A percentile compares a stretch with the other conserved stretches of the same genome.
These are phyloP conservation scores for Colletotrichum endophyticum DNA, from an alignment of 2,329 filamentous ascomycete genomes.

Conservation along the genomic window DNA sequence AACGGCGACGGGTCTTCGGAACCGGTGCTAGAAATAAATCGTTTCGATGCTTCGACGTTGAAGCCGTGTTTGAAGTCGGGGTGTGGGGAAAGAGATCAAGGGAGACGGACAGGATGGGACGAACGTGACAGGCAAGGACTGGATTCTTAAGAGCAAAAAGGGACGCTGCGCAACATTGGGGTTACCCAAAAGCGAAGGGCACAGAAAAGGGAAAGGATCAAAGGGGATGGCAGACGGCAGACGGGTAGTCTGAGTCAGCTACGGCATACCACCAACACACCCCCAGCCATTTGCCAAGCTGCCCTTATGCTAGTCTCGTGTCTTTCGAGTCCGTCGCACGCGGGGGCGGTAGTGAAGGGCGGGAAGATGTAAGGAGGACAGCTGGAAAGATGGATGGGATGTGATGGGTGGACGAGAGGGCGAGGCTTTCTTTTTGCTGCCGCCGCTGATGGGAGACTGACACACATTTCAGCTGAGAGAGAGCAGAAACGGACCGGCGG, in stretches of 20 bases:
- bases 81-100: not conserved
- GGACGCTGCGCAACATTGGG: not conserved
- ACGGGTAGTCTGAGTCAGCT: conserved; percentile 12
- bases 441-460: not conserved
- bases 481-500: not conserved
- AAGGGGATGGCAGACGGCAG: not conserved
- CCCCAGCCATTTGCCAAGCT: conserved; percentile 1
- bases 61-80: not conserved
- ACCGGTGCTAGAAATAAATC: not conserved
- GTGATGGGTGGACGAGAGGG: not conserved
- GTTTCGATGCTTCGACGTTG: not conserved
- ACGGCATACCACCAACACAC: not conserved
- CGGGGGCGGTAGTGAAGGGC: not conserved
- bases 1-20: not conserved
- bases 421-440: not conserved
- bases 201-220: not conserved
- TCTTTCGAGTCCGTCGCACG: not conserved
- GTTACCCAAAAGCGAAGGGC: not conserved
- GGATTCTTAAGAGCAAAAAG: not conserved
- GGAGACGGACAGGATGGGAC: not conserved
- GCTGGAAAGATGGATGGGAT: not conserved
- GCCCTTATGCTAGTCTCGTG: not conserved
- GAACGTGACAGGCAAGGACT: not conserved
- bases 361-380: not conserved
- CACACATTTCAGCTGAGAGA: not conserved